phyloP scores from a whole-genome alignment of 208 protist genomes.

The Trypanosoma lewisi region DNA sequence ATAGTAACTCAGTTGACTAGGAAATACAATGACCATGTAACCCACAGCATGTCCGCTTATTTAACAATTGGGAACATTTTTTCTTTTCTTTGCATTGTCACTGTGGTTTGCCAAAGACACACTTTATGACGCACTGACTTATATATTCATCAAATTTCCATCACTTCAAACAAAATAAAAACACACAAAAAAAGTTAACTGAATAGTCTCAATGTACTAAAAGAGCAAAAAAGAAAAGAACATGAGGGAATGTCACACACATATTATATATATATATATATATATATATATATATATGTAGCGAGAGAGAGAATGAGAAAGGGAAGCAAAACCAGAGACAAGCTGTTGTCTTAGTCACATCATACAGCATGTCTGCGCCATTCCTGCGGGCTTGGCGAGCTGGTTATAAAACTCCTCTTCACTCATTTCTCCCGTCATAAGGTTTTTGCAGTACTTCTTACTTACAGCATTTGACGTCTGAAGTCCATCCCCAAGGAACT shows the following conservation, averaged over 20 bases:
- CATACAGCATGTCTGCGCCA: conserved; percentile 28
- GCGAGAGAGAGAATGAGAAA: neutral
- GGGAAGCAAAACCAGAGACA: neutral
- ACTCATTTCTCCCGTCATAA: conserved; percentile 17
- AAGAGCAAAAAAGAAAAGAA: neutral
- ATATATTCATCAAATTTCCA: no score
- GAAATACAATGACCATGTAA: no score
- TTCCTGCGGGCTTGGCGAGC: conserved; percentile 28
- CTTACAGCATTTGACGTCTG: conserved; percentile 4
- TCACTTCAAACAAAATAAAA: no score
- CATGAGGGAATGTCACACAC: conserved; percentile 1
- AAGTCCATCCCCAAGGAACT: conserved; percentile 25
- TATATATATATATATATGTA: neutral
- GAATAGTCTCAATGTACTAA: neutral
- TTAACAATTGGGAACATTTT: no score
- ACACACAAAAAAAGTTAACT: no score
- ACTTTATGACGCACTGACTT: neutral
- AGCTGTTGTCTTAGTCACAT: conserved; percentile 8
- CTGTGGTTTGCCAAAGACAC: neutral
- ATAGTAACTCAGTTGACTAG: no score
- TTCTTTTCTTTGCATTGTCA: no score
- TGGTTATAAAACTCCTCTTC: conserved; percentile 35
- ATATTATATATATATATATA: conserved; percentile 1
- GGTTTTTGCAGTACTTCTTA: conserved; percentile 9
- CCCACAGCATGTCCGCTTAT: no score